Base-by-base conservation (phyloP, 768 basidiomycete genomes). In the Boletus sp. region DNA sequence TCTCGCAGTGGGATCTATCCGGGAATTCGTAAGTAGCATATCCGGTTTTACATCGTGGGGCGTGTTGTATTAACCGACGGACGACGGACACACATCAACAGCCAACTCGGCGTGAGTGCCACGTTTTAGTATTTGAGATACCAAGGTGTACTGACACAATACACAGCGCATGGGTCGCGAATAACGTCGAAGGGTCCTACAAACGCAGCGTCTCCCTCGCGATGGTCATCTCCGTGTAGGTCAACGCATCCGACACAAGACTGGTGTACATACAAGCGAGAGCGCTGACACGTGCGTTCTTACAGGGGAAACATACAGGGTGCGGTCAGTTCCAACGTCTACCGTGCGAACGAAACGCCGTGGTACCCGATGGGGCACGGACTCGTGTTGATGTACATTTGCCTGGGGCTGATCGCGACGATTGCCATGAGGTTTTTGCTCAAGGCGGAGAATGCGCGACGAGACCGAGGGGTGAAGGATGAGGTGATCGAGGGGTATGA, bases 311-410 rank as follows among this genome's bases (percentile, higher is more conserved):
- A 88, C 65, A 72, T 88, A 47, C 87, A 88, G 63, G 87, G 87
- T 19, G 86, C 84, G n/a, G 82, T 90, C 39, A 83, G 82, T 64
- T 87, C 85, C 17, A 88, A 89, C 61, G 80, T 90, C 77, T 90
- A 90, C 64, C 86, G 87, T 32, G 79, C 79, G 4, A 68, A 66
- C 44, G 84, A 89, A 64, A 74, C 74, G 56, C 88, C 88, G 10
- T 85, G 85, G 82, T 91, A 86, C 66, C 78, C 74, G 2, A 71
- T 87, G 47, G 68, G 75, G 1, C 75, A 86, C 51, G 84, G 83
- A 7, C 72, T 90, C 35, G 87, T 88, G 47, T 73, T 90, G 48
- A 77, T 83, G 79, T 90, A 88, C 71, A 87, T 90, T 60, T 79
- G 69, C 37, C 70, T 88, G 47, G 88, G 86, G 4, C 56, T 88